phyloP scores from a whole-genome alignment of 164 flowering plant species.

The Sedum album region DNA sequence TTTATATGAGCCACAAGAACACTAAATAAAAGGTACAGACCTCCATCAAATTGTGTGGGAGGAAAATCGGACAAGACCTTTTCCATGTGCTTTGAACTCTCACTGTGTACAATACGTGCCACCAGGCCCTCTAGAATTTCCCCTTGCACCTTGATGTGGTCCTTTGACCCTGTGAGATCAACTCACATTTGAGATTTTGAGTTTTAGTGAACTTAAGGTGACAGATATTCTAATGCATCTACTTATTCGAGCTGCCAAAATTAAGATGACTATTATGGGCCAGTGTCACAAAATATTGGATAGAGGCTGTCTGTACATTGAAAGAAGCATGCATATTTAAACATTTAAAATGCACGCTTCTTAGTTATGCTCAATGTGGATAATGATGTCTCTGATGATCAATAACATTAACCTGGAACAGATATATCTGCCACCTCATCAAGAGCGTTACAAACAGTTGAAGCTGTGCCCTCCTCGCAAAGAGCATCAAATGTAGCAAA shows the following conservation, averaged over 20 bases:
- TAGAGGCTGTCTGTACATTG: too few relatives aligned
- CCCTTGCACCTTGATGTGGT: slow-evolving; percentile 80
- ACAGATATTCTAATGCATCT: slow-evolving; percentile 26
- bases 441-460: slow-evolving; percentile 77
- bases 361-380: not conserved
- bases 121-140: slow-evolving; percentile 97
- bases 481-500: slow-evolving; percentile 93
- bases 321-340: not conserved
- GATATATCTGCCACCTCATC: slow-evolving; percentile 92
- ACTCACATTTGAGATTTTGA: not conserved
- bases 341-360: not conserved
- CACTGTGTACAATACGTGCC: slow-evolving; percentile 82
- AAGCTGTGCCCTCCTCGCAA: slow-evolving; percentile 93
- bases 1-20: not conserved
- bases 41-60: slow-evolving; percentile 53
- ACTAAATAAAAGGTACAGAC: slow-evolving; percentile 23
- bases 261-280: slow-evolving; percentile 80
- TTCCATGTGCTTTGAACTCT: slow-evolving; percentile 69
- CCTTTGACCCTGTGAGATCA: slow-evolving; percentile 63
- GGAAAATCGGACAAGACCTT: slow-evolving; percentile 60
- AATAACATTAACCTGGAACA: slow-evolving; percentile 54
- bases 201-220: slow-evolving; percentile 19
- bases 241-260: slow-evolving; percentile 64
- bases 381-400: not conserved
- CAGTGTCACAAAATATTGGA: slow-evolving; percentile 57